Evolutionary conservation across 805 yeast species (phyloP).

Genomic region (Wickerhamomyces chambardii): DNA sequence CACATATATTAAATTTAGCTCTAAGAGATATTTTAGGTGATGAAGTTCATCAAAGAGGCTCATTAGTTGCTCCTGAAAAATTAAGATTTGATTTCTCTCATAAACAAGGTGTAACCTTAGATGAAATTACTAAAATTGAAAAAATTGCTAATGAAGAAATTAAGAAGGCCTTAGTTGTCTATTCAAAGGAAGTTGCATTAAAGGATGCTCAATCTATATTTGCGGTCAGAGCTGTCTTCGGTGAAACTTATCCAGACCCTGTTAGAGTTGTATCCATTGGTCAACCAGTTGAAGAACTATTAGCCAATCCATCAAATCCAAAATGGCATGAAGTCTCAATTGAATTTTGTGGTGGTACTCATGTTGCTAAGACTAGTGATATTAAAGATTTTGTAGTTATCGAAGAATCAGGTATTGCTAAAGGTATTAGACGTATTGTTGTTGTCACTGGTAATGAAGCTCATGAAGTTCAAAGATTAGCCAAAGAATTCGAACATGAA

Average conservation of each 20-base stretch:
- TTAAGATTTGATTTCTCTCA: conserved; percentile 95
- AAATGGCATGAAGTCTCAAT: conserved; percentile 77
- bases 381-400: conserved; percentile 83
- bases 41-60: conserved; percentile 91
- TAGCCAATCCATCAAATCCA: conserved; percentile 57
- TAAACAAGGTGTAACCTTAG: conserved; percentile 69
- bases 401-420: conserved; percentile 97
- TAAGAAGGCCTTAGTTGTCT: conserved; percentile 63
- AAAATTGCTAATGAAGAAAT: conserved; percentile 62
- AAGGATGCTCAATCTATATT: conserved; percentile 61
- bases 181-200: conserved; percentile 74
- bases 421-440: conserved; percentile 96
- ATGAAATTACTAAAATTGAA: conserved; percentile 73
- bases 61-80: conserved; percentile 91
- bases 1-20: conserved; percentile 89
- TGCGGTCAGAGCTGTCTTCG: conserved; percentile 96
- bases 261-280: conserved; percentile 98
- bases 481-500: conserved; percentile 56
- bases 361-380: conserved; percentile 85
- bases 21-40: conserved; percentile 81
- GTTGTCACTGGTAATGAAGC: conserved; percentile 95
- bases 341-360: conserved; percentile 99
- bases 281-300: conserved; percentile 73
- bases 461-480: conserved; percentile 79
- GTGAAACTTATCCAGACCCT: conserved; percentile 98